Base-by-base conservation (phyloP, 108 stramenopile genomes). In the Aurantiochytrium sp. region DNA sequence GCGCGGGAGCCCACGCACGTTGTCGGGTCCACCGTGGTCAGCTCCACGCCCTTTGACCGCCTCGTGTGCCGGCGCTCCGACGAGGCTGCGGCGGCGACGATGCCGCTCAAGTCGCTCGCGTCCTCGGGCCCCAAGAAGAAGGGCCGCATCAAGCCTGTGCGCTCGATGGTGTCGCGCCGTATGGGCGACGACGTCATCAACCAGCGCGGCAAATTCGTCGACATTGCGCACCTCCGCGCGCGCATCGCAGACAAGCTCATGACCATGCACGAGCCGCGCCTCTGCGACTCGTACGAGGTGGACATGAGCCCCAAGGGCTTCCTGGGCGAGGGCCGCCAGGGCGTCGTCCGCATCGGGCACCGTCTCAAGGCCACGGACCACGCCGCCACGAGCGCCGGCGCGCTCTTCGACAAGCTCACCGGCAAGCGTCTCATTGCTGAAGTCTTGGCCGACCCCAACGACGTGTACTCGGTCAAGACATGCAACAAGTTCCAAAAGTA, bases 401-500 rank as follows among this genome's bases (percentile, higher is more conserved):
- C 39, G 27, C 6, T 48, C 45, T 34, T 65, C 24, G 32, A 34
- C 34, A 65, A 2, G 19, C 27, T 34, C 10, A 34, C 59, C 22
- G 59, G 34, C 8, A 65, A 65, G 59, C 32, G 59, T 19, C 59
- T 65, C 8, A 10, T 34, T 0, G 32, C 59, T 27, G 59, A 65
- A 27, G 59, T 65, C 10, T 34, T 15, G 8, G 59, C 59, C 27
- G 59, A 65, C 59, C 27, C 34, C 10, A 34, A 65, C 34, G 34
- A 65, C 34, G 32, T 27, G 59, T 65, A 65, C 59, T 22, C 73
- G 6, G 45, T 81, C 42, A 81, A 81, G 73, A 81, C 73, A 6
- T 81, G 73, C 73, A 81, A 81, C 73, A 81, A 81, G 24, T 81
- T 81, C 32, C 39, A 81, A 30, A 81, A 81, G 32, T 81, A 39